phyloP scores from a whole-genome alignment of 495 filamentous ascomycete species.

The Antarctomyces pellizariae region DNA sequence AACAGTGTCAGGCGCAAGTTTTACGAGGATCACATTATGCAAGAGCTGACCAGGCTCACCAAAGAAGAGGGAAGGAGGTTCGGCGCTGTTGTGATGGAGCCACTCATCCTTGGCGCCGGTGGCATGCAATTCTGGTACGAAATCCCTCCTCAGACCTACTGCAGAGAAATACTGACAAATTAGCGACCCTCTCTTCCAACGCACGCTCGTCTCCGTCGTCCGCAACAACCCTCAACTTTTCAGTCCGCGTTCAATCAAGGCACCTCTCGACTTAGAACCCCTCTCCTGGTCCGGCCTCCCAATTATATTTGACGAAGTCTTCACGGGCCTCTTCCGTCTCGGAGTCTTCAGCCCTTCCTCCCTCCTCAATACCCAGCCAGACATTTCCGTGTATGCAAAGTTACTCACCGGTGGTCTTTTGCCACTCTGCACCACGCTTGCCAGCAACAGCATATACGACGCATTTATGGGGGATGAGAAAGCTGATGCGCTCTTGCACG shows the following conservation, averaged over 20 bases:
- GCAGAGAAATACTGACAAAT: constrained; percentile 6
- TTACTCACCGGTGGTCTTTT: constrained; percentile 54
- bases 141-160: neutral
- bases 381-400: constrained; percentile 57
- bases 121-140: constrained; percentile 55
- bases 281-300: constrained; percentile 43
- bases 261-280: constrained; percentile 4
- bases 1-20: constrained; percentile 15
- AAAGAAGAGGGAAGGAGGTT: constrained; percentile 34
- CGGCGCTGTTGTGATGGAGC: constrained; percentile 52
- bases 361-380: constrained; percentile 38
- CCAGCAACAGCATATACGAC: constrained; percentile 46
- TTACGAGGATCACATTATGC: constrained; percentile 34
- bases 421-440: constrained; percentile 47
- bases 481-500: constrained; percentile 49
- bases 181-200: constrained; percentile 60
- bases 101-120: constrained; percentile 49
- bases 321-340: constrained; percentile 59
- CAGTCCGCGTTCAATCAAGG: constrained; percentile 7
- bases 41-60: constrained; percentile 24
- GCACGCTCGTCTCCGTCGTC: constrained; percentile 34
- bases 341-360: constrained; percentile 38
- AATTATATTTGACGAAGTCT: constrained; percentile 59
- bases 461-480: constrained; percentile 43
- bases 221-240: constrained; percentile 31